phyloP scores from a whole-genome alignment of 2,329 filamentous ascomycete genomes.

The Verticillium albo-atrum region DNA sequence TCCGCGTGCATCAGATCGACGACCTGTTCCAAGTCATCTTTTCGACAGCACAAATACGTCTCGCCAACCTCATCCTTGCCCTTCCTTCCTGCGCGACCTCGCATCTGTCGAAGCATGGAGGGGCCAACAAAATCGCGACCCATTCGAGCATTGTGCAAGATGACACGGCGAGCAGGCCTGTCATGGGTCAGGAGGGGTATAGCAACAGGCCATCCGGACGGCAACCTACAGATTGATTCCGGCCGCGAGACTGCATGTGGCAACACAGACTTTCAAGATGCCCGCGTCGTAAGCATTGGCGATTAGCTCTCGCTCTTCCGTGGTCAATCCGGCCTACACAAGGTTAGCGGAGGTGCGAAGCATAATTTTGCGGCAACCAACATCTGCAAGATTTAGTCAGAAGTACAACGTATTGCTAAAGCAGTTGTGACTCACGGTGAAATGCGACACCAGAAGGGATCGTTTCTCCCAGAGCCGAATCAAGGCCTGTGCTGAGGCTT shows the following conservation, averaged over 20 bases:
- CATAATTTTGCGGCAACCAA: conserved; percentile 15
- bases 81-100: conserved; percentile 71
- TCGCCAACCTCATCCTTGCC: conserved; percentile 75
- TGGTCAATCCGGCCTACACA: conserved; percentile 60
- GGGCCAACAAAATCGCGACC: conserved; percentile 72
- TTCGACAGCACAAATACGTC: conserved; percentile 70
- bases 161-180: conserved; percentile 63
- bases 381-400: conserved; percentile 25
- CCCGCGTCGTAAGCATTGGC: conserved; percentile 67
- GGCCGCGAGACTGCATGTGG: conserved; percentile 75
- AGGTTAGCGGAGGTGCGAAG: conserved; percentile 14
- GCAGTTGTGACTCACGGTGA: conserved; percentile 52
- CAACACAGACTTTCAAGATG: conserved; percentile 64
- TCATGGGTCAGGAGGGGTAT: conserved; percentile 8
- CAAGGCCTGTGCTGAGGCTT: conserved; percentile 61
- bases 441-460: conserved; percentile 67
- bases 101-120: conserved; percentile 77
- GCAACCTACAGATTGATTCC: conserved; percentile 64
- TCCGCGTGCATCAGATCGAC: conserved; percentile 68
- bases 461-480: conserved; percentile 60
- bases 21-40: conserved; percentile 64
- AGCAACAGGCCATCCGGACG: neutral
- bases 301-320: conserved; percentile 69
- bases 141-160: conserved; percentile 72
- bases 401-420: no score